Conservation (phyloP, 2,329 filamentous ascomycete species). For the Aspergillus sp. region DNA sequence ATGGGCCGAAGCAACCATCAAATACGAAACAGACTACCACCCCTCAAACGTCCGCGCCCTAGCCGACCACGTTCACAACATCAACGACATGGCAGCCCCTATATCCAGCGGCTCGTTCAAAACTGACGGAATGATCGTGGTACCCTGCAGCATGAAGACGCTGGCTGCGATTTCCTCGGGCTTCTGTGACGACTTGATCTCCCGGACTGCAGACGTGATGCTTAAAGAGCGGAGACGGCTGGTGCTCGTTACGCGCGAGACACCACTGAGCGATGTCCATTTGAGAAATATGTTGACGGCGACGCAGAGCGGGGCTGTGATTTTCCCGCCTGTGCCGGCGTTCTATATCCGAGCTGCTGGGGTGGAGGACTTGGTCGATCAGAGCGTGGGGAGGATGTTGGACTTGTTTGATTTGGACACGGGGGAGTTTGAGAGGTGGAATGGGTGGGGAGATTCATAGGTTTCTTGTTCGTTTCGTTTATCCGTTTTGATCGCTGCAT, state of each 20-base stretch:
- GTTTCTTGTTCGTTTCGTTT: no score
- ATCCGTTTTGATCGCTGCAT: no score
- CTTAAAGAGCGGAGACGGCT: conserved; percentile 40
- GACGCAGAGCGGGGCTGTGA: conserved; percentile 32
- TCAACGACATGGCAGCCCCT: conserved; percentile 41
- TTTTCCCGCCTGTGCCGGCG: conserved; percentile 41
- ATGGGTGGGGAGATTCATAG: conserved; percentile 16
- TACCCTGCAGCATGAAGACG: conserved; percentile 46
- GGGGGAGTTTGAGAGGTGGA: conserved; percentile 29
- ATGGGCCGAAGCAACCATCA: conserved; percentile 44
- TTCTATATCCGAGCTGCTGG: conserved; percentile 38
- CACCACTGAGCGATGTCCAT: conserved; percentile 44
- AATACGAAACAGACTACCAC: conserved; percentile 41
- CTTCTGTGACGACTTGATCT: conserved; percentile 41
- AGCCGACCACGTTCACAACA: conserved; percentile 33
- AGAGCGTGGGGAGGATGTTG: conserved; percentile 43
- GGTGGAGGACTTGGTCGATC: conserved; percentile 39
- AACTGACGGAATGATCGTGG: conserved; percentile 42
- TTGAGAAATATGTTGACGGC: conserved; percentile 40
- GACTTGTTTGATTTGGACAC: conserved; percentile 41
- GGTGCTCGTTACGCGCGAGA: conserved; percentile 39
- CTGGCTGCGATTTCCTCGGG: conserved; percentile 38
- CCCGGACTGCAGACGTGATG: conserved; percentile 41
- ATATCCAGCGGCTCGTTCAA: conserved; percentile 42
- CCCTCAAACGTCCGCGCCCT: conserved; percentile 32